These are phyloP conservation scores for Ophiostoma pallidulum DNA, from an alignment of 2,329 filamentous ascomycete genomes.

Conservation along the genomic window DNA sequence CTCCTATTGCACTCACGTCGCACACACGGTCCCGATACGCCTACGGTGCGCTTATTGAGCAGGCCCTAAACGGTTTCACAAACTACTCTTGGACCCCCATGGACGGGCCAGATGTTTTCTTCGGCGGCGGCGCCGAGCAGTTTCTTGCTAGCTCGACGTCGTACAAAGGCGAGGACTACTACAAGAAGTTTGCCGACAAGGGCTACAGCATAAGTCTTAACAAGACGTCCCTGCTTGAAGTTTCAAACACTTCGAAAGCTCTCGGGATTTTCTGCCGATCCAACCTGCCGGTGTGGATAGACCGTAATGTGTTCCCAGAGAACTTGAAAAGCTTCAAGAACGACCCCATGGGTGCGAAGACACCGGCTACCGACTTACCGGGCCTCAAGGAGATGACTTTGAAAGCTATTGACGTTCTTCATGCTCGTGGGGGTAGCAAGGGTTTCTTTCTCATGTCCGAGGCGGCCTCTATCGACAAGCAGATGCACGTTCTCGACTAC, in stretches of 20 bases:
- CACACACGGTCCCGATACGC: conserved; percentile 62
- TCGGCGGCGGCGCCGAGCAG: conserved; percentile 74
- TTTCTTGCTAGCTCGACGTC: conserved; percentile 59
- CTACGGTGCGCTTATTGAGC: conserved; percentile 65
- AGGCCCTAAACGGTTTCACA: conserved; percentile 63
- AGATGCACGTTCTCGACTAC: conserved; percentile 81
- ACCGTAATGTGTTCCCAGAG: conserved; percentile 68
- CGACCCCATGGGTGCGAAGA: conserved; percentile 55
- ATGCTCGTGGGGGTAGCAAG: conserved; percentile 53
- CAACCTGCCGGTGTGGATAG: conserved; percentile 76
- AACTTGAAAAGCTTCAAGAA: conserved; percentile 60
- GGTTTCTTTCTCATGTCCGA: conserved; percentile 87
- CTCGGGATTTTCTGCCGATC: conserved; percentile 69
- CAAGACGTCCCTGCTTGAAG: conserved; percentile 57
- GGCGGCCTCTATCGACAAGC: conserved; percentile 78
- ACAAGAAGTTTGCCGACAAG: conserved; percentile 62
- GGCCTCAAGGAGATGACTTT: conserved; percentile 84
- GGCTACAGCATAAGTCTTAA: conserved; percentile 65
- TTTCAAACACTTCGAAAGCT: conserved; percentile 50
- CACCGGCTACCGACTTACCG: conserved; percentile 62
- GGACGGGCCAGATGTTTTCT: conserved; percentile 68
- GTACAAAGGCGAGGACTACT: conserved; percentile 67
- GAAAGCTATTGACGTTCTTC: conserved; percentile 74
- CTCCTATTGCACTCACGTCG: conserved; percentile 62
- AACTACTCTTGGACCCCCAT: conserved; percentile 77